Base-by-base conservation (phyloP, 805 yeast species). In the Kluyveromyces wickerhamii region DNA sequence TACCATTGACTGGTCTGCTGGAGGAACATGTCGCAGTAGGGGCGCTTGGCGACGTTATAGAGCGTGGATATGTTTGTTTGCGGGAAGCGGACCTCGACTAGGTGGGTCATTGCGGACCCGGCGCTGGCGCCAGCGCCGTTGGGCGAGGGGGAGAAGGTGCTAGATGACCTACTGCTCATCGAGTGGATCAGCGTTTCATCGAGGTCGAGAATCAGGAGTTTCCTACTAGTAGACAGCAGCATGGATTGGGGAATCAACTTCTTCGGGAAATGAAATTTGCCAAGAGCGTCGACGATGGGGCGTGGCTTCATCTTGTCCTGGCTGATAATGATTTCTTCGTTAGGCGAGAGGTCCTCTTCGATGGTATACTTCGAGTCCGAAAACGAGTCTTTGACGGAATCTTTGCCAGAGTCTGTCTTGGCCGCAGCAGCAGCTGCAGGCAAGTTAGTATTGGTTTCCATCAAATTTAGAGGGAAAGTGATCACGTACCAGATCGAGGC, bases 131-230 rank as follows among this genome's bases (percentile, higher is more conserved):
- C 10, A 23, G 29, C n/a, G 18, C 7, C 11, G 19, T 19, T 21
- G 11, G 6, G 11, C 13, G 29, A 8, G 13, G 30, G 23, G 7
- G 27, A 3, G 4, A 22, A 27, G 10, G 3, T 15, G n/a, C 45
- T 51, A 1, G 58, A 43, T 8, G 55, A 53, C 2, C 72, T 70
- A 38, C 94, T 67, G 4, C 94, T 77, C 37, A 87, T 67, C 2
- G 97, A 87, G 55, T 92, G 98, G 37, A 92, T 87, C 37, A 92
- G 63, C 0, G 98, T 92, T 52, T 92, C 98, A 59, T 89, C 98
- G 20, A 92, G 69, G 54, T 92, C 98, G 16, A 92, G 65, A 1
- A 92, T 82, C 20, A 92, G 66, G 51, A 86, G 87, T 44, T 67
- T 69, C 40, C 47, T 63, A 47, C 54, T 66, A 61, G 47, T 49